These are phyloP conservation scores for Pugionium cornutum DNA, from an alignment of 345 rosid genomes.

Conservation along the genomic window DNA sequence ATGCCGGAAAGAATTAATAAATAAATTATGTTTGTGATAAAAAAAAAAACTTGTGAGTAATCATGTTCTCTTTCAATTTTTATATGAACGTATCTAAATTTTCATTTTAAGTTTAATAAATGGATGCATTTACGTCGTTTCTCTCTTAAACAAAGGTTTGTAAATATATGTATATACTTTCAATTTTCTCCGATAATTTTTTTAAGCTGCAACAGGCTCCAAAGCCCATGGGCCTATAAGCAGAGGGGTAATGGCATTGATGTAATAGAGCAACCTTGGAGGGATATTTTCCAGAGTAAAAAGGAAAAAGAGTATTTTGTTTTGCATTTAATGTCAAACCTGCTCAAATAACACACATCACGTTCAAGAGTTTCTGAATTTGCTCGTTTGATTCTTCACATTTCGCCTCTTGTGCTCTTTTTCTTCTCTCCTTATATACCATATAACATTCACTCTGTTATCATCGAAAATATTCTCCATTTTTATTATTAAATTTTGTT, in stretches of 20 bases:
- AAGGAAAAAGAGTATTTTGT: neutral
- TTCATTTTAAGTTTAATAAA: too few relatives aligned
- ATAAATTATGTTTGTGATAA: too few relatives aligned
- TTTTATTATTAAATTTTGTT: neutral
- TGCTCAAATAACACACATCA: constrained; percentile 14
- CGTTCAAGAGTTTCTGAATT: constrained; percentile 20
- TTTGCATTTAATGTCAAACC: constrained; percentile 12
- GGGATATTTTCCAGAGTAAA: neutral
- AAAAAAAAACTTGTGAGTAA: too few relatives aligned
- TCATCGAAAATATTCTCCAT: constrained; percentile 25
- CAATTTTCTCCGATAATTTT: too few relatives aligned
- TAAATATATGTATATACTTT: too few relatives aligned
- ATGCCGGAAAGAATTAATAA: too few relatives aligned
- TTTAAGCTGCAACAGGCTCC: too few relatives aligned
- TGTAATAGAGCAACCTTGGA: constrained; percentile 8
- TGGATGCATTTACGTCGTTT: too few relatives aligned
- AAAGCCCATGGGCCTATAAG: too few relatives aligned
- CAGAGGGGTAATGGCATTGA: constrained; percentile 1
- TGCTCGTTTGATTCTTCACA: constrained; percentile 23
- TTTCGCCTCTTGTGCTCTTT: constrained; percentile 4
- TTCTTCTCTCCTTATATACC: constrained; percentile 21
- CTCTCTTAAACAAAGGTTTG: too few relatives aligned
- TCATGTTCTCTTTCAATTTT: too few relatives aligned
- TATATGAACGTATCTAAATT: too few relatives aligned
- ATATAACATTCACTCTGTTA: constrained; percentile 23